These are phyloP conservation scores for Piedraia hortae DNA, from an alignment of 2,329 filamentous ascomycete species.

Conservation along the genomic window DNA sequence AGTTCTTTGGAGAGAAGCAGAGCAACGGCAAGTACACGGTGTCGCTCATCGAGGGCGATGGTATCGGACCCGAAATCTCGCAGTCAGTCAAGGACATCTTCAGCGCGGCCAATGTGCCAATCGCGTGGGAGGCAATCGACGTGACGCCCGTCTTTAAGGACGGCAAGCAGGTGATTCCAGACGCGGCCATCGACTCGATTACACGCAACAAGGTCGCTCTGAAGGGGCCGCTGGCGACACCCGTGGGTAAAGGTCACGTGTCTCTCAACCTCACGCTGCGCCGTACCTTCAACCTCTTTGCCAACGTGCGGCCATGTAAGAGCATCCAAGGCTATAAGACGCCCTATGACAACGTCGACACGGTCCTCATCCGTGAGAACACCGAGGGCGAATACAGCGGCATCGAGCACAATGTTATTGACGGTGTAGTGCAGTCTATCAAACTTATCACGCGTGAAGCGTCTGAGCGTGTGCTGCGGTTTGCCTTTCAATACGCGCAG, in stretches of 20 bases:
- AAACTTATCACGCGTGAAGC: slow-evolving; percentile 20
- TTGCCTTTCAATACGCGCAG: slow-evolving; percentile 20
- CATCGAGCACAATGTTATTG: slow-evolving; percentile 93
- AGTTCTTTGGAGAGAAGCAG: slow-evolving; percentile 79
- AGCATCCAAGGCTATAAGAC: slow-evolving; percentile 14
- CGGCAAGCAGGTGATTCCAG: slow-evolving; percentile 83
- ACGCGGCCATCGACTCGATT: slow-evolving; percentile 79
- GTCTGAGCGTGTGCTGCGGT: slow-evolving; percentile 21
- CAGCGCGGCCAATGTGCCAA: slow-evolving; percentile 76
- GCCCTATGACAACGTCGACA: slow-evolving; percentile 16
- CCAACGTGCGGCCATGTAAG: slow-evolving; percentile 24
- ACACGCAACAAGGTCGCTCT: slow-evolving; percentile 88
- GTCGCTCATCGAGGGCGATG: slow-evolving; percentile 93
- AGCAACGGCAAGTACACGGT: slow-evolving; percentile 84
- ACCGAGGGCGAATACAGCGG: slow-evolving; percentile 25
- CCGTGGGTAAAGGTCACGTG: slow-evolving; percentile 94
- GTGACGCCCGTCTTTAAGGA: slow-evolving; percentile 83
- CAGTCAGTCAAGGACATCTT: slow-evolving; percentile 99
- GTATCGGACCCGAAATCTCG: slow-evolving; percentile 77
- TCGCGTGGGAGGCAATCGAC: slow-evolving; percentile 93
- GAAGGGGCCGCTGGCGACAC: slow-evolving; percentile 94
- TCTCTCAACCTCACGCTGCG: slow-evolving; percentile 96
- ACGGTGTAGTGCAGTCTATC: slow-evolving; percentile 74
- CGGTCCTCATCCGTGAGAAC: slow-evolving; percentile 24
- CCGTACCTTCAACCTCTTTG: slow-evolving; percentile 74